phyloP scores from a whole-genome alignment of 345 rosid species.

The Bruguiera parviflora region DNA sequence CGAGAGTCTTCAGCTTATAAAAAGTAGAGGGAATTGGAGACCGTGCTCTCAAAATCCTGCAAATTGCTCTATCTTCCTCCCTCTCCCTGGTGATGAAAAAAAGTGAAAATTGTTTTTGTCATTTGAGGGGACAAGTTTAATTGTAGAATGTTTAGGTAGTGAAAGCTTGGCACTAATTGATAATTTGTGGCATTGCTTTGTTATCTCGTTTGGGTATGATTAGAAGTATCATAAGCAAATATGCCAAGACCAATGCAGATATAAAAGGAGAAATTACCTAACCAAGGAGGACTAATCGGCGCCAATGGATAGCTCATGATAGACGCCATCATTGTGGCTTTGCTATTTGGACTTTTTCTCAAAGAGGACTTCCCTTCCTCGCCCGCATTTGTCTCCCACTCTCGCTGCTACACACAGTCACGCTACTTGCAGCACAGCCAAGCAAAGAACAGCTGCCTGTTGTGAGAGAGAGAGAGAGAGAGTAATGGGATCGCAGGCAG shows the following conservation, averaged over 20 bases:
- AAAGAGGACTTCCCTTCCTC: background rate
- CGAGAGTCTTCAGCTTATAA: too few species aligned
- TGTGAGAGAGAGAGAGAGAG: background rate
- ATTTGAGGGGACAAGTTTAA: background rate
- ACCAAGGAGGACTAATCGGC: background rate
- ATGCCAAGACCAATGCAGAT: background rate
- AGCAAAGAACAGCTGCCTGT: background rate
- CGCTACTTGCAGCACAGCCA: background rate
- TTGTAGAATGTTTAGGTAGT: background rate
- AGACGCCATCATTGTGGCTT: background rate
- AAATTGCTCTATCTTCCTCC: too few species aligned
- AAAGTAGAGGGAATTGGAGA: too few species aligned
- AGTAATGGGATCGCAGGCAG: constrained; percentile 28
- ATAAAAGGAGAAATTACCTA: background rate
- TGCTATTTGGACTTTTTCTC: background rate
- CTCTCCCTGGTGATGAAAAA: too few species aligned
- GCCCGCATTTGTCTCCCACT: background rate
- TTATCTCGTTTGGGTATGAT: background rate
- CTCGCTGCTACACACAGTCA: background rate
- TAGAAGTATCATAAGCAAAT: background rate
- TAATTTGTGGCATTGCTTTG: background rate
- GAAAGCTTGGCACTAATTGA: background rate
- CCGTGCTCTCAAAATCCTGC: too few species aligned
- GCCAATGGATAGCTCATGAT: background rate
- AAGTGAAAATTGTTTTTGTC: background rate